These are phyloP conservation scores for Pythium pyrilobum DNA, from an alignment of 352 stramenopile genomes.

Conservation along the genomic window DNA sequence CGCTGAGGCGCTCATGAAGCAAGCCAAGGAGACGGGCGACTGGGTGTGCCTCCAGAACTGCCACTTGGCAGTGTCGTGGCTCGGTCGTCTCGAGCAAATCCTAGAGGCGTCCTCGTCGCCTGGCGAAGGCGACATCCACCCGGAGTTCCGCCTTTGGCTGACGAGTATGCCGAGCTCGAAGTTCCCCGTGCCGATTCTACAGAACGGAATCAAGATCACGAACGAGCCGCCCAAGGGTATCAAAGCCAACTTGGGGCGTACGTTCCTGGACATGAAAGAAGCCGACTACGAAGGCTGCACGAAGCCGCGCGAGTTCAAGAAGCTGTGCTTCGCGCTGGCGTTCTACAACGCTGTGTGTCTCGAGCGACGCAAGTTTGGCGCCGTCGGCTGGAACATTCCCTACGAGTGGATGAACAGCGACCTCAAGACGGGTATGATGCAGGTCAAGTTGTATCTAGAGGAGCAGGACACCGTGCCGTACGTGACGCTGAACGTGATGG, in stretches of 20 bases:
- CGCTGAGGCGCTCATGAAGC: slow-evolving; percentile 88
- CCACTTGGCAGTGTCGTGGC: slow-evolving; percentile 89
- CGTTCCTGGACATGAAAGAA: slow-evolving; percentile 91
- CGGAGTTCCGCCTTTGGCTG: slow-evolving; percentile 91
- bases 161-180: slow-evolving; percentile 90
- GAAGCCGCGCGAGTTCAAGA: slow-evolving; percentile 89
- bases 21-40: slow-evolving; percentile 86
- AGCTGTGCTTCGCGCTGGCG: slow-evolving; percentile 86
- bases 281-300: slow-evolving; percentile 83
- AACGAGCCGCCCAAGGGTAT: slow-evolving; percentile 93
- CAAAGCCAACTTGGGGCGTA: slow-evolving; percentile 89
- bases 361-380: slow-evolving; percentile 92
- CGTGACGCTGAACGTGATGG: slow-evolving; percentile 92
- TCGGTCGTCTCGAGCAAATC: slow-evolving; percentile 86
- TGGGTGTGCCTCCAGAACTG: slow-evolving; percentile 96
- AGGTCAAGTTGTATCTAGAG: slow-evolving; percentile 91
- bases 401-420: slow-evolving; percentile 97
- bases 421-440: slow-evolving; percentile 92
- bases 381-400: slow-evolving; percentile 94
- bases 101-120: slow-evolving; percentile 57
- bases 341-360: slow-evolving; percentile 96
- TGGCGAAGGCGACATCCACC: slow-evolving; percentile 62
- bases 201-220: slow-evolving; percentile 96
- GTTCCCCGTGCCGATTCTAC: slow-evolving; percentile 92
- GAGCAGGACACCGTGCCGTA: slow-evolving; percentile 92